Evolutionary conservation across 306 rosid genomes (phyloP).

Genomic region (Cucumis hystrix): DNA sequence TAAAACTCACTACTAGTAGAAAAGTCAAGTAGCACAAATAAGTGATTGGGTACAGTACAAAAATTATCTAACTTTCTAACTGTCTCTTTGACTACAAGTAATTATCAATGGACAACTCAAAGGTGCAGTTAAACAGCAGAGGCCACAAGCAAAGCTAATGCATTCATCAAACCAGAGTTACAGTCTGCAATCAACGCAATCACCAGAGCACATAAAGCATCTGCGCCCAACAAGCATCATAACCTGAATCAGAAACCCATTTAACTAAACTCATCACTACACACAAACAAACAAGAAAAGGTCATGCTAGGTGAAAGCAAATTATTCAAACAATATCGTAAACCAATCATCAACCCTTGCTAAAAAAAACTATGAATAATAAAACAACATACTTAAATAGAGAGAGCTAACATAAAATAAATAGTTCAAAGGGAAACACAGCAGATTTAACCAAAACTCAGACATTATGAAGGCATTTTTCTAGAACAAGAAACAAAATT

Average conservation of each 20-base stretch:
- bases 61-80: slow-evolving; percentile 9
- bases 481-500: neutral
- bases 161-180: slow-evolving; percentile 88
- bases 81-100: slow-evolving; percentile 1
- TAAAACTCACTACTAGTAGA: neutral
- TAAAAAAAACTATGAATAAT: neutral
- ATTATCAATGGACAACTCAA: slow-evolving; percentile 6
- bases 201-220: slow-evolving; percentile 99
- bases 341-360: neutral
- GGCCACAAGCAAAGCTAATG: slow-evolving; percentile 23
- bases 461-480: neutral
- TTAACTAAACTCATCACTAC: slow-evolving; percentile 53
- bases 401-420: neutral
- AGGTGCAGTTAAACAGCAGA: slow-evolving; percentile 8
- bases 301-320: neutral
- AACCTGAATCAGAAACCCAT: slow-evolving; percentile 98
- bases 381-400: neutral
- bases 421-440: neutral
- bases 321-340: neutral
- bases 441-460: neutral
- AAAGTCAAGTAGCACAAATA: neutral
- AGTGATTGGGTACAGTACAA: slow-evolving; percentile 4
- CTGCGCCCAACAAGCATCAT: slow-evolving; percentile 82
- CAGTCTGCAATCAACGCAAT: slow-evolving; percentile 90
- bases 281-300: slow-evolving; percentile 16